Evolutionary conservation across 805 yeast species (phyloP), one percentile per base, ranked within the genome.

Genomic region (Ascoidea asiatica): DNA sequence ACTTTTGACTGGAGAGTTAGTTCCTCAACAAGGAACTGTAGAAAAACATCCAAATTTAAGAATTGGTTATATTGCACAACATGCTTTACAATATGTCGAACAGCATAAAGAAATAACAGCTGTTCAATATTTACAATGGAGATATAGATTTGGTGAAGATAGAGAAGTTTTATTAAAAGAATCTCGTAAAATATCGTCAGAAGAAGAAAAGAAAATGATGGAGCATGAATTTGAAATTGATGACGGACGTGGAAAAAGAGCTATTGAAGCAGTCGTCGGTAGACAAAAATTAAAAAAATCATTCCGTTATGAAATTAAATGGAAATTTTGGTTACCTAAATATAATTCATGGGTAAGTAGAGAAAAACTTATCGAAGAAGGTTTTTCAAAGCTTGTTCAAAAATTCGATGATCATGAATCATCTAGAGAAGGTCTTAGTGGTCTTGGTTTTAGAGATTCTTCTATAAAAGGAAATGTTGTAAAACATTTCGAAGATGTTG

Each of bases 341-440:
- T 86, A 79, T 69, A 90, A 90, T 67, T 76, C 95, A 23, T 86
- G 95, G 94, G 85, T 92, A 58, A 76, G 96, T 39, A 81, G 82
- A 56, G 98, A 90, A 49, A 67, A 69, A 35, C 70, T 90, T 51
- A 57, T 86, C 38, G 90, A 80, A 63, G 77, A 84, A 59, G 95
- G 97, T 48, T 88, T 88, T 59, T 81, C 77, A 50, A 88, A 87
- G 71, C 68, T 92, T 59, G 94, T 90, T 51, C 95, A 90, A 66
- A 90, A 84, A 63, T 95, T 92, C 55, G 98, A 90, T 69, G 97
- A 92, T 73, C 95, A 89, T 67, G 98, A 92, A 72, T 95, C 98
- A 52, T 87, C 95, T 41, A 88, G 97, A 69, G 96, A 95, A 67
- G 98, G 98, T 79, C 39, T 48, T 21, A n/a, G n/a, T n/a, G 98